These are phyloP conservation scores for Curvularia lunata DNA, from an alignment of 2,329 filamentous ascomycete species.

Conservation along the genomic window DNA sequence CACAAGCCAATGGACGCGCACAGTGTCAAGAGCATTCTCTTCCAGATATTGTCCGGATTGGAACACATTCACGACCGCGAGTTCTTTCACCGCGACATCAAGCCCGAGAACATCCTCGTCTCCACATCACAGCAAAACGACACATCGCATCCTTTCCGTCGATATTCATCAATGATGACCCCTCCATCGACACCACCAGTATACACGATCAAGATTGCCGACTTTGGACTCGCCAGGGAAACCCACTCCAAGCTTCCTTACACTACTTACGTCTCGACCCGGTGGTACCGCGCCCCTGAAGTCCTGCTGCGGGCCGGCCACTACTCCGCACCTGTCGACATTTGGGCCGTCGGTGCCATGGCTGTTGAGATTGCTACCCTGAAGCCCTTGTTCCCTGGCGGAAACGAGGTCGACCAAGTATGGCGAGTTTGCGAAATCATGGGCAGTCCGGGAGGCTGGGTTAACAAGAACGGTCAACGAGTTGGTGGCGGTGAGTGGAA, in stretches of 20 bases:
- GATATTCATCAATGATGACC: constrained; percentile 92
- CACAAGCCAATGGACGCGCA: constrained; percentile 90
- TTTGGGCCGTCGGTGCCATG: constrained; percentile 99
- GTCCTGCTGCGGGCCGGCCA: constrained; percentile 92
- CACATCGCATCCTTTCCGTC: constrained; percentile 80
- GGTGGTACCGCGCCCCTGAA: constrained; percentile 94
- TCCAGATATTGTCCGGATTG: constrained; percentile 93
- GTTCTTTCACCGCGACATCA: constrained; percentile 99
- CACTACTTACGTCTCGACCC: constrained; percentile 96
- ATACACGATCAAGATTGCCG: constrained; percentile 97
- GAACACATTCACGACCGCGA: constrained; percentile 97
- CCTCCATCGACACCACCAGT: constrained; percentile 91
- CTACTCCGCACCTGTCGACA: constrained; percentile 96
- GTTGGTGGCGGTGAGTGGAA: constrained; percentile 98
- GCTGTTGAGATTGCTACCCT: constrained; percentile 96
- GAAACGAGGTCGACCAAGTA: constrained; percentile 98
- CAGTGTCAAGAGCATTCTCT: constrained; percentile 97
- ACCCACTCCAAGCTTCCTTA: constrained; percentile 96
- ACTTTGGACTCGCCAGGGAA: constrained; percentile 96
- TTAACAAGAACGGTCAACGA: constrained; percentile 83
- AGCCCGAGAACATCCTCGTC: constrained; percentile 97
- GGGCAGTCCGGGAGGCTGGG: constrained; percentile 98
- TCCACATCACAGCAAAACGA: constrained; percentile 88
- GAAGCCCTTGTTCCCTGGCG: constrained; percentile 95
- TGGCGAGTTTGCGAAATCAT: constrained; percentile 99